Percentiles rank a stretch among this genome's conserved stretches.
Evolutionary conservation across 495 filamentous ascomycete species (phyloP).

Genomic region (Sphaerosporella brunnea): DNA sequence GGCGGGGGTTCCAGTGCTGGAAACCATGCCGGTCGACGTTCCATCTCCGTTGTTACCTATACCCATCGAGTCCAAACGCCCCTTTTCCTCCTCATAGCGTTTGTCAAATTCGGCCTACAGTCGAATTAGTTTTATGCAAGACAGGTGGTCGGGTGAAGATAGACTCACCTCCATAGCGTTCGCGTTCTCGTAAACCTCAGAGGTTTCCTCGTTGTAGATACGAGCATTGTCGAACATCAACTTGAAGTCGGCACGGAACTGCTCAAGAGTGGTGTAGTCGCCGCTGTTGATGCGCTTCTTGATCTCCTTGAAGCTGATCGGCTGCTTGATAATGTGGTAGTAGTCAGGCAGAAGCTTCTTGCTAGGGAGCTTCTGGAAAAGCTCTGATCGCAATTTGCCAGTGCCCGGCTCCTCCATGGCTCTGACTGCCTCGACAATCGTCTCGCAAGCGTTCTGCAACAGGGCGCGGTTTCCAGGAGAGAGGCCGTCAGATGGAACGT

Average conservation of each 20-base stretch:
- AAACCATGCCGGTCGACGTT: constrained; percentile 20
- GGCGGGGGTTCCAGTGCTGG: constrained; percentile 18
- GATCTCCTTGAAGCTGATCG: constrained; percentile 87
- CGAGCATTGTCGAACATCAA: constrained; percentile 76
- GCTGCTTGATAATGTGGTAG: constrained; percentile 75
- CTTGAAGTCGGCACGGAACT: constrained; percentile 65
- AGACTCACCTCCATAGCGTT: constrained; percentile 65
- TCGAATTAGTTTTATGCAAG: constrained; percentile 4
- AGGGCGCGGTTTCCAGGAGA: constrained; percentile 37
- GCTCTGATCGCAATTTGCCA: constrained; percentile 70
- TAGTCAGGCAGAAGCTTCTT: constrained; percentile 80
- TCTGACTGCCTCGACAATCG: constrained; percentile 60
- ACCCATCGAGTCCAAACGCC: constrained; percentile 12
- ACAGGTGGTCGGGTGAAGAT: background rate
- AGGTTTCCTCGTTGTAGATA: constrained; percentile 90
- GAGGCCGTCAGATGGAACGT: constrained; percentile 26
- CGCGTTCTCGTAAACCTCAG: constrained; percentile 77
- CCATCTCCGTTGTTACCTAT: constrained; percentile 16
- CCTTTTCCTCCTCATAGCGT: constrained; percentile 20
- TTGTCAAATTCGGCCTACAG: constrained; percentile 17
- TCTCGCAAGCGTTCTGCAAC: constrained; percentile 57
- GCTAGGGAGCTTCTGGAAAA: constrained; percentile 81
- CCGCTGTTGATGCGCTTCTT: constrained; percentile 83
- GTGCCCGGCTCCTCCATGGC: constrained; percentile 42
- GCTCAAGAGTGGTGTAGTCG: constrained; percentile 63